A percentile compares a stretch with the other conserved stretches of the same genome.
These are phyloP conservation scores for Wickerhamiella galacta DNA, from an alignment of 805 yeast genomes.

Conservation along the genomic window DNA sequence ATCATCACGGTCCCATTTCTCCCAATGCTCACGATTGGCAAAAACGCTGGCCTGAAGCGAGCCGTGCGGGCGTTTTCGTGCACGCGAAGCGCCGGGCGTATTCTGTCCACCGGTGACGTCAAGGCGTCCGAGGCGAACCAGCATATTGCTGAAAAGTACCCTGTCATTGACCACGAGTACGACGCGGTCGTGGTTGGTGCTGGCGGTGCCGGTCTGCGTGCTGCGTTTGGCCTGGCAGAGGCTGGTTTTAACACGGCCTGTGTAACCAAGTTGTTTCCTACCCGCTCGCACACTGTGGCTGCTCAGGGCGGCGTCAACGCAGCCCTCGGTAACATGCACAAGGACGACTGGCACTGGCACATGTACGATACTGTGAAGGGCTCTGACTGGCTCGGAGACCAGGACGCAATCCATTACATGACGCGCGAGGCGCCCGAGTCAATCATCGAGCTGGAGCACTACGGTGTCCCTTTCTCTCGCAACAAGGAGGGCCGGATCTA, in stretches of 20 bases:
- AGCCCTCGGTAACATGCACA: slow-evolving; percentile 96
- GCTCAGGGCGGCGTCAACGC: slow-evolving; percentile 99
- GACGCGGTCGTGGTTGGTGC: slow-evolving; percentile 98
- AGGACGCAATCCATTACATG: slow-evolving; percentile 98
- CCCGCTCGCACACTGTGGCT: slow-evolving; percentile 97
- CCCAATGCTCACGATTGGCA: slow-evolving; percentile 5
- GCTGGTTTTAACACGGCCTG: slow-evolving; percentile 97
- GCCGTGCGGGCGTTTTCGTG: slow-evolving; percentile 18
- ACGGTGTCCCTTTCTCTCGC: slow-evolving; percentile 96
- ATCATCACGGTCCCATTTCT: slow-evolving; percentile 1
- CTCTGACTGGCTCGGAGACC: slow-evolving; percentile 98
- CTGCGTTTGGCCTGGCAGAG: slow-evolving; percentile 93
- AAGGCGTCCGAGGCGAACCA: slow-evolving; percentile 33
- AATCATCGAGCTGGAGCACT: slow-evolving; percentile 92
- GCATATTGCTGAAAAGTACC: slow-evolving; percentile 54
- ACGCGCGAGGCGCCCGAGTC: slow-evolving; percentile 95
- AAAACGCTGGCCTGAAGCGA: background rate
- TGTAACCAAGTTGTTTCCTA: slow-evolving; percentile 90
- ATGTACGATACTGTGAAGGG: slow-evolving; percentile 99
- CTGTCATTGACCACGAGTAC: slow-evolving; percentile 91
- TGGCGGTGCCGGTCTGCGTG: slow-evolving; percentile 98
- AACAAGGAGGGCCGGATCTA: slow-evolving; percentile 91
- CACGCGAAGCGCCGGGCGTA: slow-evolving; percentile 5
- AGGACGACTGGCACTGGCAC: slow-evolving; percentile 99
- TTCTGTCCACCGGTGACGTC: slow-evolving; percentile 22